Base-by-base conservation (phyloP, 306 rosid genomes). In the Glycine latifolia region DNA sequence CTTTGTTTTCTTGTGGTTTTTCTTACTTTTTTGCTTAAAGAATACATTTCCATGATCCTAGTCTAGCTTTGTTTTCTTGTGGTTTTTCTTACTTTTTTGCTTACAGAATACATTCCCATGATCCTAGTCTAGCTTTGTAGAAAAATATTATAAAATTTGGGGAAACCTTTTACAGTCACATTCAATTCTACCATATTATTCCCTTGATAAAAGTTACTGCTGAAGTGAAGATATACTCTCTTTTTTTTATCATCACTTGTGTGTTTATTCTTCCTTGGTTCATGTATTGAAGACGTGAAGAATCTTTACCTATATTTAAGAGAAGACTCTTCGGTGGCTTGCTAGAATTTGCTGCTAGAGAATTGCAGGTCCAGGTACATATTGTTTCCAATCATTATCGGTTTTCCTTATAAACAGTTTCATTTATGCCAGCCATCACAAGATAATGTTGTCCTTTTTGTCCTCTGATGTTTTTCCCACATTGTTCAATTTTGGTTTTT, bases 281-380 rank as follows among this genome's bases (percentile, higher is more conserved):
- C 49, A 71, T 87, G 79, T 73, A 85, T 88, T 89, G 82, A 86
- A 95, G 99, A 85, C 96, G 98, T 1, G 98, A 95, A 87, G 97
- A 95, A 85, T 89, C 97, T 0, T 85, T 95, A 77, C 97, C 99
- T 54, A 87, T 92, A 81, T 93, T 93, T 86, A 95, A 95, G 85
- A 93, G 99, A 88, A 95, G 96, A 86, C 90, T 95, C 81, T 87
- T 95, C 75, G 90, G 97, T 82, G 90, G 91, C 44, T 85, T 95
- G 94, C 80, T 95, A 82, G 98, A 95, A 85, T 93, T 95, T 72
- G 87, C 99, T 4, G 90, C 93, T 58, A 88, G 90, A 83, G 99
- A 95, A 81, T 91, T 95, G 87, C 97, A 87, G 84, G 89, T 88
- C 84, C 99, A 95, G 98, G 99, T 95, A 87, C 35, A 80, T 73